A percentile compares a stretch with the other conserved stretches of the same genome.
These are phyloP conservation scores for Apophysomyces ossiformis DNA, from an alignment of 371 early-diverging fungal species.

Conservation along the genomic window DNA sequence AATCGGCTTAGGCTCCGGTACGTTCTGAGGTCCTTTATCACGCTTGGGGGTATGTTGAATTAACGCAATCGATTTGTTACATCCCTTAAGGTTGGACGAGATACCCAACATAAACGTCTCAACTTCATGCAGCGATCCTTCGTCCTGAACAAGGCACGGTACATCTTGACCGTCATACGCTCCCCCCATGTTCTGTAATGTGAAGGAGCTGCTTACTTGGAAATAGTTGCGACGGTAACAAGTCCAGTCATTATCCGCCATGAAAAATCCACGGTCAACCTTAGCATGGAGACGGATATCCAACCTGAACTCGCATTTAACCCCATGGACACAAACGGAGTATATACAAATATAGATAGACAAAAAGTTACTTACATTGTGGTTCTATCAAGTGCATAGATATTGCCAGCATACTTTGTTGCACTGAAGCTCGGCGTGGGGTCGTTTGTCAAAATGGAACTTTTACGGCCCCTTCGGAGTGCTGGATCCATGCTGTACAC, in stretches of 20 bases:
- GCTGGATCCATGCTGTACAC: conserved; percentile 15
- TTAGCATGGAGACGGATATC: conserved; percentile 61
- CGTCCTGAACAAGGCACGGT: conserved; percentile 59
- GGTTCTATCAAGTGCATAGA: conserved; percentile 19
- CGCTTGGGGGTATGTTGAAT: conserved; percentile 94
- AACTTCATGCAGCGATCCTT: conserved; percentile 35
- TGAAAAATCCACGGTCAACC: conserved; percentile 81
- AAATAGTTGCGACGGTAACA: conserved; percentile 94
- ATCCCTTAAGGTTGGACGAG: conserved; percentile 58
- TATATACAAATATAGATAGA: background rate
- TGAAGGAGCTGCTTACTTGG: conserved; percentile 78
- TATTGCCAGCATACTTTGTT: conserved; percentile 28
- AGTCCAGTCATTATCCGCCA: conserved; percentile 85
- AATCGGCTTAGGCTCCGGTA: conserved; percentile 68
- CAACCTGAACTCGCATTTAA: conserved; percentile 21
- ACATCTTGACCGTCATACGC: conserved; percentile 53
- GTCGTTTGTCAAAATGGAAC: conserved; percentile 12
- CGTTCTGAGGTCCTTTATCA: conserved; percentile 86
- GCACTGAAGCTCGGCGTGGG: conserved; percentile 27
- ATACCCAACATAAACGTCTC: conserved; percentile 73
- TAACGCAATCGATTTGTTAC: conserved; percentile 70
- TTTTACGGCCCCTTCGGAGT: conserved; percentile 2
- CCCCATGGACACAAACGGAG: conserved; percentile 4
- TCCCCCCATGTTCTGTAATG: conserved; percentile 51
- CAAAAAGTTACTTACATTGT: conserved; percentile 20